Percentiles rank a stretch among this genome's conserved stretches.
phyloP scores from a whole-genome alignment of 305 asterid species.

The Solanum hybrid region DNA sequence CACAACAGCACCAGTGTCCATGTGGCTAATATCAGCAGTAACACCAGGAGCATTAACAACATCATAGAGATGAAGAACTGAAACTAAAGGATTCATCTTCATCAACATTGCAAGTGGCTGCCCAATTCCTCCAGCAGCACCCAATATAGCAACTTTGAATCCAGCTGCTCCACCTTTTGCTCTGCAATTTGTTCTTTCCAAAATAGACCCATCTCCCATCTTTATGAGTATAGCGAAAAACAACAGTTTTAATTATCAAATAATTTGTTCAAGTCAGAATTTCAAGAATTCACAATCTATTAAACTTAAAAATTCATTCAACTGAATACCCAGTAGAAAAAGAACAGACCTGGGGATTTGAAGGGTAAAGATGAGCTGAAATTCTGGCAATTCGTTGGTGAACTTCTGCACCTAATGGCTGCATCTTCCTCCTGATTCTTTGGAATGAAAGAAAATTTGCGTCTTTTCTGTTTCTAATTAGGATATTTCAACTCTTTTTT shows the following conservation, averaged over 20 bases:
- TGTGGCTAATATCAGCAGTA: constrained; percentile 90
- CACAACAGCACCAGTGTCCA: constrained; percentile 95
- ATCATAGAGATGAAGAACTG: constrained; percentile 88
- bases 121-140: constrained; percentile 97
- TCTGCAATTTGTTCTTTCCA: constrained; percentile 60
- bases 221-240: not conserved
- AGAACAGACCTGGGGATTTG: constrained; percentile 41
- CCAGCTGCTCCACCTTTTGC: constrained; percentile 96
- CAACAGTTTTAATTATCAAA: not conserved
- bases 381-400: constrained; percentile 55
- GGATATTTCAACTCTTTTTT: not conserved
- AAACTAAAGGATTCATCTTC: constrained; percentile 90
- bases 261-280: not conserved
- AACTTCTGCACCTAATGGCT: constrained; percentile 20
- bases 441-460: not conserved
- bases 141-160: constrained; percentile 81
- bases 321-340: not conserved
- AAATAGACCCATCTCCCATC: constrained; percentile 36
- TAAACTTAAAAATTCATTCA: not conserved
- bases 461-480: not conserved
- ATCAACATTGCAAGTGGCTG: constrained; percentile 83
- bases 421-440: constrained; percentile 24
- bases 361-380: constrained; percentile 67
- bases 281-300: not conserved
- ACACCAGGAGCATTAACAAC: constrained; percentile 92